Evolutionary conservation across 441 rosid species (phyloP), one percentile per base, ranked within the genome.

Genomic region (Oxalis stricta): DNA sequence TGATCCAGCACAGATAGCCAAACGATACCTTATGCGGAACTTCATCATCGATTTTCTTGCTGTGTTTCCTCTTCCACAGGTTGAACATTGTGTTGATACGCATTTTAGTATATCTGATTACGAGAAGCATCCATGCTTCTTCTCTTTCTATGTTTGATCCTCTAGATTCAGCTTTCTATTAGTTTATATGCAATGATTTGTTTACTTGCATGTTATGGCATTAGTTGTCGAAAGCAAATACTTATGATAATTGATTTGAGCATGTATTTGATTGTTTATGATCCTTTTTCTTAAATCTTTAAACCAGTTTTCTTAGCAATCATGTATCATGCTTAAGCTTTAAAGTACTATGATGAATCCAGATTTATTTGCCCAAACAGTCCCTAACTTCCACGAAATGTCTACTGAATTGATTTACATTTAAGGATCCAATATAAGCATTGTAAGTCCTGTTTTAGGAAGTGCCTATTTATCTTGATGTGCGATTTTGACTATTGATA

Each of bases 21-120:
- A 77, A 57, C 72, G 91, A 30, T 91, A 91, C 70, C 56, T 91
- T 70, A 70, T 42, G 34, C 66, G 70, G 50, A 68, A 79, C 60
- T 91, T 91, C 77, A 61, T 83, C 52, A 34, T 86, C 47, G 96
- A 91, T 64, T 79, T 92, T 52, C 88, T 92, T 42, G 73, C 99
- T 6, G 69, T 86, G 53, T 54, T 92, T 41, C 99, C 99, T 19
- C 60, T 92, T 48, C 99, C 97, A 38, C 99, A 92, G 97, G 99
- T 92, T 53, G 39, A 47, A 11, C 33, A 24, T 48, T 39, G 3
- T 40, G 24, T 30, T 51, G 33, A 41, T 21, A 41, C 12, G 1
- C 21, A 7, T 24, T 22, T 7, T n/a, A 34, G 31, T 49, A n/a
- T n/a, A 44, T 48, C 48, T 49, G 9, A 21, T 51, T 40, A 7